A percentile compares a stretch with the other conserved stretches of the same genome.
phyloP scores from a whole-genome alignment of 768 basidiomycete species.

The Rhodosporidiobolus odoratus region DNA sequence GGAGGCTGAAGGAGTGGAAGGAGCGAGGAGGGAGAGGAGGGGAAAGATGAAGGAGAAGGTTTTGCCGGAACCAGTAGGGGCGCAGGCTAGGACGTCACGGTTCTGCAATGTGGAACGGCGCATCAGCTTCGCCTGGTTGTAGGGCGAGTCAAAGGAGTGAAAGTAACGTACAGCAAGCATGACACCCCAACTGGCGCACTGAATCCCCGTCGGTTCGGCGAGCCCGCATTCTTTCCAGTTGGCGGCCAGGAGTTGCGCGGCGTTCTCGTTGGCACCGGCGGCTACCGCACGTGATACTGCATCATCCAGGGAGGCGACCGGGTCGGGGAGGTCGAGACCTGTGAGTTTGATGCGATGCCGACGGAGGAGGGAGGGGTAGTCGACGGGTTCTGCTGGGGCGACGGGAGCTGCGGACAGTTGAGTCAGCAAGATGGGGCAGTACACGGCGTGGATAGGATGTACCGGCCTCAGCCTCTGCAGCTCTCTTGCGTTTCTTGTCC shows the following conservation, averaged over 20 bases:
- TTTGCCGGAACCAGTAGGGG: constrained; percentile 96
- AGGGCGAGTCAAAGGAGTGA: background rate
- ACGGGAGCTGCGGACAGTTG: background rate
- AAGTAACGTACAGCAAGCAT: constrained; percentile 60
- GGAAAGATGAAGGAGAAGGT: constrained; percentile 88
- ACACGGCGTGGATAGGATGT: background rate
- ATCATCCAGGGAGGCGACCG: constrained; percentile 54
- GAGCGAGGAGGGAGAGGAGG: constrained; percentile 58
- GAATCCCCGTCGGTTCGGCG: constrained; percentile 69
- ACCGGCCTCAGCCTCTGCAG: constrained; percentile 16
- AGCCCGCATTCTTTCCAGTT: constrained; percentile 64
- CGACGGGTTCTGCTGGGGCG: background rate
- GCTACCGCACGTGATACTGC: background rate
- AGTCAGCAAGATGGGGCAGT: background rate
- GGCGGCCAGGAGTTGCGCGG: background rate
- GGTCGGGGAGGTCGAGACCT: constrained; percentile 63
- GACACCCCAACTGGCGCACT: constrained; percentile 72
- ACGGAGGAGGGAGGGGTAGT: constrained; percentile 41
- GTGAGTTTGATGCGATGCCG: constrained; percentile 68
- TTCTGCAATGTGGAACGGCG: constrained; percentile 48
- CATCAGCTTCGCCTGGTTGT: background rate
- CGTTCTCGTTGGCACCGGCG: background rate
- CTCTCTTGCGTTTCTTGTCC: constrained; percentile 39
- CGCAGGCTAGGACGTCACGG: constrained; percentile 85
- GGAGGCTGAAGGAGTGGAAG: constrained; percentile 49